Percentiles rank a stretch among this genome's conserved stretches.
These are phyloP conservation scores for Halteria grandinella DNA, from an alignment of 73 alveolate species.

Conservation along the genomic window DNA sequence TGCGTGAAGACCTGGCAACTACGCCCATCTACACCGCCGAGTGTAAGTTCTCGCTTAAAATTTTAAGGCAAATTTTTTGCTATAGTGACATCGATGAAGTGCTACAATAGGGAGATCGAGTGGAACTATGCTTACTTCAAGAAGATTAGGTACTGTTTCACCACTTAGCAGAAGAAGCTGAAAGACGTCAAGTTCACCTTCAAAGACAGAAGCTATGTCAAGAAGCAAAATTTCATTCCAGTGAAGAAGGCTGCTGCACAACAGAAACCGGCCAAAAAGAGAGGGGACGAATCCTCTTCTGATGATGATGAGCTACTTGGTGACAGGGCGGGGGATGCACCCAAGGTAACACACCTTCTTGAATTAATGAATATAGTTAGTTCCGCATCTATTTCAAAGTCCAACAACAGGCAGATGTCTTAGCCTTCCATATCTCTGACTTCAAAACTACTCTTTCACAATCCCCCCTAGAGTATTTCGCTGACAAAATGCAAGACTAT, in stretches of 20 bases:
- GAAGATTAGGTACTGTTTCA: constrained; percentile 39
- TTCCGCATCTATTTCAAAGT: constrained; percentile 32
- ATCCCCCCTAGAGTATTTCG: constrained; percentile 17
- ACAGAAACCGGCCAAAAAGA: too few relatives aligned
- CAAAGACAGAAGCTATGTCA: too few relatives aligned
- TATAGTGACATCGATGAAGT: constrained; percentile 12
- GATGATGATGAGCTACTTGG: too few relatives aligned
- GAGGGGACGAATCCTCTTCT: too few relatives aligned
- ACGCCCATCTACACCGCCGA: constrained; percentile 48
- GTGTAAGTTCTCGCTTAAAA: background rate
- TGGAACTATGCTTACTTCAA: constrained; percentile 61
- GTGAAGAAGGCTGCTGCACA: too few relatives aligned
- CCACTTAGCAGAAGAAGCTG: constrained; percentile 2
- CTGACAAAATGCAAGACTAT: constrained; percentile 36
- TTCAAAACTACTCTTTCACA: constrained; percentile 1
- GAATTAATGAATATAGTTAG: too few relatives aligned
- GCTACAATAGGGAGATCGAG: constrained; percentile 41
- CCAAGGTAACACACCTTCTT: too few relatives aligned
- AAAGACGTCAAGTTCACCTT: constrained; percentile 46
- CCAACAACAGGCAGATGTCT: constrained; percentile 41
- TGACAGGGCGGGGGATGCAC: too few relatives aligned
- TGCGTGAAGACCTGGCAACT: constrained; percentile 1
- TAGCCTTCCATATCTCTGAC: constrained; percentile 33
- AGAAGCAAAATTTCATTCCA: too few relatives aligned
- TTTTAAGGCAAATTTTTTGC: too few relatives aligned